Conservation (phyloP, 176 grass and related monocot genomes). For the Guadua angustifolia region DNA sequence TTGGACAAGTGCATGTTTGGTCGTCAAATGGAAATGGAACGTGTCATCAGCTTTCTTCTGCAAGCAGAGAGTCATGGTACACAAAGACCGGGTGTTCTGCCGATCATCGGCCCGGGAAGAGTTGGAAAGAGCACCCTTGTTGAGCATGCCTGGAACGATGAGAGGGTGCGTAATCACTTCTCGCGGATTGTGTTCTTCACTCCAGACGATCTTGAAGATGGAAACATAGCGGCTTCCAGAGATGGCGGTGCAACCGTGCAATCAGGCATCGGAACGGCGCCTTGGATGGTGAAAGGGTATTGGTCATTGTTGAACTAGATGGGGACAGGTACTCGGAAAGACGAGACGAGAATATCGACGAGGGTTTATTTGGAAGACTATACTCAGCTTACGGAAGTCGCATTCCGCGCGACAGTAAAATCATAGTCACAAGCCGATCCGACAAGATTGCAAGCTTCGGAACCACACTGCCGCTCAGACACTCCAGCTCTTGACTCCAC, state of each 20-base stretch:
- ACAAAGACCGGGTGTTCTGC: too few relatives aligned
- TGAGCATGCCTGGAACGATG: too few relatives aligned
- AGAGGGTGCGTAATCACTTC: constrained; percentile 21
- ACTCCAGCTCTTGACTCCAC: background rate
- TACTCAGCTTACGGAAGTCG: background rate
- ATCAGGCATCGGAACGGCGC: background rate
- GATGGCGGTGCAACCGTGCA: background rate
- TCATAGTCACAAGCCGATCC: constrained; percentile 24
- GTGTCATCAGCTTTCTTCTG: too few relatives aligned
- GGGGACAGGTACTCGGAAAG: background rate
- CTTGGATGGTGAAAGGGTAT: background rate
- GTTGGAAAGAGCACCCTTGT: too few relatives aligned
- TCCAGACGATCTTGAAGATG: background rate
- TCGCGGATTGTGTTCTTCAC: background rate
- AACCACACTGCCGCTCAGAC: background rate
- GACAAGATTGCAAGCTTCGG: too few relatives aligned
- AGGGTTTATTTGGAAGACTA: background rate
- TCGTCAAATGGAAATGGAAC: too few relatives aligned
- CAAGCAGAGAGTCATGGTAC: too few relatives aligned
- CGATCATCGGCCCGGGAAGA: too few relatives aligned
- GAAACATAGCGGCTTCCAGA: background rate
- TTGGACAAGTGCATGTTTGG: too few relatives aligned
- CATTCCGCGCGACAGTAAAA: constrained; percentile 7
- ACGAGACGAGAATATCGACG: background rate
- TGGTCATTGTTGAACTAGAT: constrained; percentile 19